Percentiles rank a stretch among this genome's conserved stretches.
Conservation (phyloP, 2,329 filamentous ascomycete species). For the Akanthomyces dipterigenus region DNA sequence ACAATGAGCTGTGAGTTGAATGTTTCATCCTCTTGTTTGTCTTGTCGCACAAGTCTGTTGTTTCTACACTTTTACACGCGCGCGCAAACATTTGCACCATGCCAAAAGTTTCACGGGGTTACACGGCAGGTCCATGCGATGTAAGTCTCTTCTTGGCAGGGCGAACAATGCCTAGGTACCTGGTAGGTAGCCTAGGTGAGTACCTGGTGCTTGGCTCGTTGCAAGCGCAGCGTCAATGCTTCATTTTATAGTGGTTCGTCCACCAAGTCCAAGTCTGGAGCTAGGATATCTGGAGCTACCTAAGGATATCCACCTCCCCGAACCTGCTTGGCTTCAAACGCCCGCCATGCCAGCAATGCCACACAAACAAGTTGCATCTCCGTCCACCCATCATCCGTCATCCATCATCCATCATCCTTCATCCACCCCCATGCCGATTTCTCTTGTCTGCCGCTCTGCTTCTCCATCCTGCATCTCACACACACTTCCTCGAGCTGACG, state of each 20-base stretch:
- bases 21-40: background rate
- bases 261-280: background rate
- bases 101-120: background rate
- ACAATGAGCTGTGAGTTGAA: conserved; percentile 10
- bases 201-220: background rate
- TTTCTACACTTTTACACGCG: background rate
- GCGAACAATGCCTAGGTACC: too few species aligned
- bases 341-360: background rate
- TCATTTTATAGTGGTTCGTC: background rate
- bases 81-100: background rate
- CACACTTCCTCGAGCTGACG: background rate
- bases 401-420: too few species aligned
- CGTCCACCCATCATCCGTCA: background rate
- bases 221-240: background rate
- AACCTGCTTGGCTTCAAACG: background rate
- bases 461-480: background rate
- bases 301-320: conserved; percentile 4
- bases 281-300: background rate
- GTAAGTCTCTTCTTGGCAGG: background rate
- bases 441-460: background rate
- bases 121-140: background rate
- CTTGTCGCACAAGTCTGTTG: background rate
- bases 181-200: too few species aligned
- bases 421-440: background rate
- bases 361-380: background rate